Evolutionary conservation across 768 basidiomycete genomes (phyloP).

Genomic region (Gautieria morchelliformis): DNA sequence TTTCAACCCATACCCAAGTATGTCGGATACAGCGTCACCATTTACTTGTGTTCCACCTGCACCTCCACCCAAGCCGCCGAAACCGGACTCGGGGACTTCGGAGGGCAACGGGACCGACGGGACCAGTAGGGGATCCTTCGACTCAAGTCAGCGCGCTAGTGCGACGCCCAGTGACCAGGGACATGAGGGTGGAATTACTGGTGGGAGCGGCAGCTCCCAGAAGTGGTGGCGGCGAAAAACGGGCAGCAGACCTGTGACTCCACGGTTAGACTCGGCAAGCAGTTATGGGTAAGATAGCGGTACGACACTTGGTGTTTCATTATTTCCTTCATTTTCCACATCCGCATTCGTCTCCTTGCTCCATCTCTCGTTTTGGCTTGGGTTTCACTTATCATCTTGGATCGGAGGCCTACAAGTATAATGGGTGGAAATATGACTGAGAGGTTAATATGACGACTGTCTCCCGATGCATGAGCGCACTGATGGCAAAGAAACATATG

Average conservation of each 20-base stretch:
- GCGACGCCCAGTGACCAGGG: background rate
- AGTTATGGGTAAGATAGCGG: background rate
- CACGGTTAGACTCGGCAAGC: background rate
- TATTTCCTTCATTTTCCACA: no score
- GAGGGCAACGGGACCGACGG: constrained; percentile 4
- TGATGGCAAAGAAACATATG: no score
- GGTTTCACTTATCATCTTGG: no score
- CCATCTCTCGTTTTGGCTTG: no score
- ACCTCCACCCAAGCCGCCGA: background rate
- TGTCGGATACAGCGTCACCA: constrained; percentile 17
- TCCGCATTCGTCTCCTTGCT: no score
- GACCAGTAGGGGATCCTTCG: constrained; percentile 5
- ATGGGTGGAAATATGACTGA: no score
- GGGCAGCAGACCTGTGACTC: background rate
- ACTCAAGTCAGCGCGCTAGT: background rate
- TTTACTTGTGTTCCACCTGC: constrained; percentile 28
- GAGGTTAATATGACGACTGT: no score
- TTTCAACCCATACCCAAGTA: constrained; percentile 60
- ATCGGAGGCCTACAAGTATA: no score
- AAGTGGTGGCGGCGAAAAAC: constrained; percentile 7
- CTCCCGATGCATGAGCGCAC: no score
- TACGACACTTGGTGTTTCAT: no score
- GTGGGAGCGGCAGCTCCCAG: background rate
- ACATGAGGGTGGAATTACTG: background rate
- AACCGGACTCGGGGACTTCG: background rate